These are phyloP conservation scores for Trametes pubescens DNA, from an alignment of 1,284 basidiomycete genomes.

Conservation along the genomic window DNA sequence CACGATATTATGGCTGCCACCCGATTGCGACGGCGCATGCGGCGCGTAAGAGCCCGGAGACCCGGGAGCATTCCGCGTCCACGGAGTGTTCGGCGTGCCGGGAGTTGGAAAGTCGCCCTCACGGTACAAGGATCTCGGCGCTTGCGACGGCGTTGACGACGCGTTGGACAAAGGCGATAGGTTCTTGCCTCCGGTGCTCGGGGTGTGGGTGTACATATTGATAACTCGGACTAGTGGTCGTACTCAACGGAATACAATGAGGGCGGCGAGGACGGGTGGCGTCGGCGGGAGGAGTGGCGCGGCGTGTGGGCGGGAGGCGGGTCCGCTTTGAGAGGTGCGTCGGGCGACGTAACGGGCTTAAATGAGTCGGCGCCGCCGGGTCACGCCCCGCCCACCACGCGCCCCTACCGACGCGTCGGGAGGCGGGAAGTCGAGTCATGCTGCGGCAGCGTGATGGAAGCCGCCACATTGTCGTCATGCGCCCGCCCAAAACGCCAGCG, in stretches of 20 bases:
- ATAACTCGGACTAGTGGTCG: background rate
- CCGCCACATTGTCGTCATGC: slow-evolving; percentile 14
- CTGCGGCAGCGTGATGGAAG: slow-evolving; percentile 30
- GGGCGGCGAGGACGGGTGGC: slow-evolving; percentile 1
- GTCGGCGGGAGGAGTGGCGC: slow-evolving; percentile 5
- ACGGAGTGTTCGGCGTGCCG: slow-evolving; percentile 19
- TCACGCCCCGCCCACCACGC: slow-evolving; percentile 24
- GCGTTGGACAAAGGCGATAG: slow-evolving; percentile 17
- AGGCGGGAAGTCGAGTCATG: slow-evolving; percentile 33
- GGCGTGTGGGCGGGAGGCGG: slow-evolving; percentile 20
- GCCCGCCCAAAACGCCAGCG: slow-evolving; percentile 14
- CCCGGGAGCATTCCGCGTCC: slow-evolving; percentile 15
- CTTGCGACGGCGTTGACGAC: slow-evolving; percentile 25
- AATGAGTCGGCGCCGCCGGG: slow-evolving; percentile 21
- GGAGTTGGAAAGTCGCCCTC: slow-evolving; percentile 16
- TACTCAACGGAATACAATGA: background rate
- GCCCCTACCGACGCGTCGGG: slow-evolving; percentile 28
- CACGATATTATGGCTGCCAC: slow-evolving; percentile 13
- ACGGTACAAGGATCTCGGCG: slow-evolving; percentile 18
- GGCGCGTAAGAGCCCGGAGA: slow-evolving; percentile 11
- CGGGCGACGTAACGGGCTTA: slow-evolving; percentile 26
- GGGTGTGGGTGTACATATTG: slow-evolving; percentile 28
- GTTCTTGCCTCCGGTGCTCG: slow-evolving; percentile 21
- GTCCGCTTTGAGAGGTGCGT: slow-evolving; percentile 18
- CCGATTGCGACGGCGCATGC: slow-evolving; percentile 14